phyloP scores from a whole-genome alignment of 306 rosid genomes.

The Benincasa hispida region DNA sequence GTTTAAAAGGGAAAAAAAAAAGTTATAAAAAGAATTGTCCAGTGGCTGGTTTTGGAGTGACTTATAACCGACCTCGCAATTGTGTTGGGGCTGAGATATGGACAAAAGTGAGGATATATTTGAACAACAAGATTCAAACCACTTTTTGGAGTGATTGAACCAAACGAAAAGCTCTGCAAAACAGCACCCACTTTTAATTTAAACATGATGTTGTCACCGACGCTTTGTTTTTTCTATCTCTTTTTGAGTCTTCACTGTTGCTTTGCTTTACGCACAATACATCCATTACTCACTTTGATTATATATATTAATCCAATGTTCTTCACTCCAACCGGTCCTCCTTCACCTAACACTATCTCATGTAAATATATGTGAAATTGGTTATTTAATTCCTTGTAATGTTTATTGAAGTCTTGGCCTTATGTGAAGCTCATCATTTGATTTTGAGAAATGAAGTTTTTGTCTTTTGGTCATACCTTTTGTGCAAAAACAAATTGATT shows the following conservation, averaged over 20 bases:
- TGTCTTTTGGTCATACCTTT: too few relatives aligned
- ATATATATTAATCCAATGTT: not conserved
- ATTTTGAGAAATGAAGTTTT: too few relatives aligned
- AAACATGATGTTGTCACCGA: not conserved
- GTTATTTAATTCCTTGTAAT: too few relatives aligned
- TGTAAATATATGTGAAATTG: too few relatives aligned
- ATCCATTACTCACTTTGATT: not conserved
- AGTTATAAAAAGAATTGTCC: too few relatives aligned
- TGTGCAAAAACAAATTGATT: too few relatives aligned
- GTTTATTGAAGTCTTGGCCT: too few relatives aligned
- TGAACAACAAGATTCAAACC: not conserved
- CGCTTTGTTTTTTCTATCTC: not conserved
- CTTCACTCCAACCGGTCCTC: not conserved
- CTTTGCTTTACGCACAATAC: not conserved
- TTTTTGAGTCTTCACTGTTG: not conserved
- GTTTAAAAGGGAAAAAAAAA: too few relatives aligned
- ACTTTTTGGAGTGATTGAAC: not conserved
- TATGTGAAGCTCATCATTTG: too few relatives aligned
- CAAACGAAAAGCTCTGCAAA: not conserved
- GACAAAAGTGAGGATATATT: not conserved
- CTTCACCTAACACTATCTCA: not conserved
- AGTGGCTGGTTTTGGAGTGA: not conserved
- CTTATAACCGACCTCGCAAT: not conserved
- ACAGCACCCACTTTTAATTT: not conserved
- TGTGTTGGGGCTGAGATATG: not conserved